Percentiles rank a stretch among this genome's conserved stretches.
Conservation (phyloP, 148 eudicot genomes). For the Vaccinium vitisidaea region DNA sequence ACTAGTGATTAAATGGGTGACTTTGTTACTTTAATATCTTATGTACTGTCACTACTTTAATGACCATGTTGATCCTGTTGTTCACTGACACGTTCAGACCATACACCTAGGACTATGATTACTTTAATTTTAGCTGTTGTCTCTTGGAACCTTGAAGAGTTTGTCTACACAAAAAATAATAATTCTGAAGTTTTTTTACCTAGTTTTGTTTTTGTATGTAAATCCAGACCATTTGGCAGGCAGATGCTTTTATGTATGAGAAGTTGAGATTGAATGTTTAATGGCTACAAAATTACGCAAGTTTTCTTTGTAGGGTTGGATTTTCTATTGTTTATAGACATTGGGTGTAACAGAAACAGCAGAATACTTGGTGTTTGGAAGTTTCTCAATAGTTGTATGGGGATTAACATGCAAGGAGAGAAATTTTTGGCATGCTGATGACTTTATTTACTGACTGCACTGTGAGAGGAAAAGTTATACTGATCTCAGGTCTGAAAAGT, state of each 20-base stretch:
- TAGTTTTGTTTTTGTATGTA: neutral
- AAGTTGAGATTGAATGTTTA: neutral
- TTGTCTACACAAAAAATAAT: neutral
- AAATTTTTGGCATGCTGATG: neutral
- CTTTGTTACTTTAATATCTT: neutral
- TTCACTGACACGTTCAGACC: neutral
- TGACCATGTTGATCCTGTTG: neutral
- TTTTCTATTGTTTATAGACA: neutral
- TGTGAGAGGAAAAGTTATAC: neutral
- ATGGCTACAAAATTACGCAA: too few relatives aligned
- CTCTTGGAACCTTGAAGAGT: neutral
- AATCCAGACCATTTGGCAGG: neutral
- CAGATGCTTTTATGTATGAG: neutral
- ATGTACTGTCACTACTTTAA: neutral
- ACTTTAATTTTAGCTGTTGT: neutral
- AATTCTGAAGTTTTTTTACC: neutral
- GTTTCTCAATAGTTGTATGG: neutral
- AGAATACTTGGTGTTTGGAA: neutral
- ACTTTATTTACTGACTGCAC: neutral
- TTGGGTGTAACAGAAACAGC: neutral
- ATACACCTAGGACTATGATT: neutral
- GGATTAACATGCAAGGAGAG: neutral
- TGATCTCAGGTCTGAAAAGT: neutral
- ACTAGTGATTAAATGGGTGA: neutral
- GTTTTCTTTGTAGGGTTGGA: too few relatives aligned